These are phyloP conservation scores for Cyclotella baltica DNA, from an alignment of 108 stramenopile species.

Conservation along the genomic window DNA sequence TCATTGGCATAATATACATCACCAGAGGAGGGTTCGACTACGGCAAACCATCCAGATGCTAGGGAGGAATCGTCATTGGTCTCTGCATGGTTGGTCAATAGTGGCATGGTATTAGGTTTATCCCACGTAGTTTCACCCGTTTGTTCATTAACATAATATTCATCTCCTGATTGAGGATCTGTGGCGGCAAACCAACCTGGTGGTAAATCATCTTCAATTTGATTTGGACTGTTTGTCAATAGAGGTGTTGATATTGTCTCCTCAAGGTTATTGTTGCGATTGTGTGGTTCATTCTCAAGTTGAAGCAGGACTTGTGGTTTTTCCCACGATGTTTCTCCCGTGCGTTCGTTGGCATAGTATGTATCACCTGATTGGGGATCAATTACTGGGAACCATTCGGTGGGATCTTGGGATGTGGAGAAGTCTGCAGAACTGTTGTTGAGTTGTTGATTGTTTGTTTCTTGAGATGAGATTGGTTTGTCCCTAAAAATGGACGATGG, in stretches of 20 bases:
- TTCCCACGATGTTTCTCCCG: slow-evolving; percentile 84
- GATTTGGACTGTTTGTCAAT: not conserved
- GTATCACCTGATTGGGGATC: slow-evolving; percentile 69
- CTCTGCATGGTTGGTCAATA: not conserved
- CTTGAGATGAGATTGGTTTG: not conserved
- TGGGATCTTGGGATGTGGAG: slow-evolving; percentile 1
- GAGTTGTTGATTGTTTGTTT: slow-evolving; percentile 11
- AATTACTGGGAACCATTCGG: slow-evolving; percentile 67
- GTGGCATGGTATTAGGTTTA: not conserved
- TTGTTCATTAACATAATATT: slow-evolving; percentile 9
- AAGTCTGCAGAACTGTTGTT: slow-evolving; percentile 7
- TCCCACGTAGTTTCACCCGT: slow-evolving; percentile 12
- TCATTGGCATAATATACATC: slow-evolving; percentile 31
- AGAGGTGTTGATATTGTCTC: too few species aligned
- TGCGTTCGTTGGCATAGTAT: slow-evolving; percentile 84
- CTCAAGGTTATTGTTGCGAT: not conserved
- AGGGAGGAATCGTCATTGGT: not conserved
- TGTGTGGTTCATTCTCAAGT: slow-evolving; percentile 5
- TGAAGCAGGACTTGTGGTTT: slow-evolving; percentile 47
- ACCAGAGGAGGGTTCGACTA: slow-evolving; percentile 29
- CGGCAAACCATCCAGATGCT: slow-evolving; percentile 25
- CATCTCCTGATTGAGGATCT: not conserved
- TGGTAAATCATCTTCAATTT: not conserved
- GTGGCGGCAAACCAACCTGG: slow-evolving; percentile 6
- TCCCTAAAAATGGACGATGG: slow-evolving; percentile 11